Base-by-base conservation (phyloP, 805 yeast genomes). In the Saccharomycopsis oosterbeekiorum region DNA sequence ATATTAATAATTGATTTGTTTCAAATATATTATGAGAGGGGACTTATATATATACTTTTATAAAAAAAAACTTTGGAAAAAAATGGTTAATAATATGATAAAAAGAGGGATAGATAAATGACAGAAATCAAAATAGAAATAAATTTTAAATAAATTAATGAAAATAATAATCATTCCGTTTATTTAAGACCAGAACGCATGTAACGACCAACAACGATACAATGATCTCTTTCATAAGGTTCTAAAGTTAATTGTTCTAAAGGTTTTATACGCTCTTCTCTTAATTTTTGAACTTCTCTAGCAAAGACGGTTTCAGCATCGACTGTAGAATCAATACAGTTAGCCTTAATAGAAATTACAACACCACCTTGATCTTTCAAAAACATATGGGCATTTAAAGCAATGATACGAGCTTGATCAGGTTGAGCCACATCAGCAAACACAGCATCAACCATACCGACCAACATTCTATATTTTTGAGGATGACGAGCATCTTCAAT, bases 401-500 rank as follows among this genome's bases (percentile, higher is more conserved):
- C 99, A 76, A 94, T 93, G 75, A 94, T 94, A 88, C 99, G 96
- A 70, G 99, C 99, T 82, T 94, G 99, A 80, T 94, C 99, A 54
- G 99, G 99, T 82, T 94, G 99, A 68, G 99, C 99, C 75, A 94
- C 99, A 83, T 94, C 99, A 65, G 99, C 99, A 73, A 94, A 94
- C 65, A 94, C 98, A 74, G 85, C 89, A 77, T 94, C 99, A 68
- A 94, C 99, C 99, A 94, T 94, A 72, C 97, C 96, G 66, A 94
- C 82, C 71, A 94, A 84, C 99, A 94, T 94, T 82, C 99, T 87
- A 86, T 94, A 94, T 80, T 94, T 94, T 77, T 94, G 99, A 73
- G 99, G 99, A 80, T 94, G 99, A 83, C 99, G 92, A 67, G 99
- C 99, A 80, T 94, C 99, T 79, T 94, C 99, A 75, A 94, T 92